Base-by-base conservation (phyloP, 495 filamentous ascomycete genomes). In the Penicillium nucicola region DNA sequence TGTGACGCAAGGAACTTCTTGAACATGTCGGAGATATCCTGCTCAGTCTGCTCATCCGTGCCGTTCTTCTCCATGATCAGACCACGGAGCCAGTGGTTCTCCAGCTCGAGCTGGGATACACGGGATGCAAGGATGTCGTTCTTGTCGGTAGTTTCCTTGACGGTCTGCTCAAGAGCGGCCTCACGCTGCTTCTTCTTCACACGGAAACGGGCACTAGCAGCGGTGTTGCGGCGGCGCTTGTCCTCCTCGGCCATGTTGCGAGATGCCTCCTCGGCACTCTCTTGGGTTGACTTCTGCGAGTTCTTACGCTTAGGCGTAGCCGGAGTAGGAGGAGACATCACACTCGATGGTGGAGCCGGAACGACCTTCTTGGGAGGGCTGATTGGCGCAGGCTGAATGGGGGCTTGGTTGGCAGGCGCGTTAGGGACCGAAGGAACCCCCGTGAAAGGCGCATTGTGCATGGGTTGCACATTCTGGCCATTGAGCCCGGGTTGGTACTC, bases 131-230 rank as follows among this genome's bases (percentile, higher is more conserved):
- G 78, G n/a, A 73, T 70, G 1, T 73, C 72, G 30, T 92, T 88
- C 70, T 92, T 90, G 10, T 96, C 90, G 6, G 75, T 82, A 70
- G 95, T 89, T 54, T 97, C 93, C 76, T 93, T 93, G 49, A 93
- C 85, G 32, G 82, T 82, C 60, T 85, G 86, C 73, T 97, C 93
- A 41, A 98, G 83, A 1, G 89, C 87, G 63, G 89, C 85, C 77
- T 98, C 93, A 41, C 93, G 88, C 77, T 95, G 88, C 83, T 98
- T 98, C 89, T 98, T 98, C 84, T 98, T 98, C 56, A 97, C 85
- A 46, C 93, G 88, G 84, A 98, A 98, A 22, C 93, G 88, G 8
- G 93, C 93, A 48, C 84, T 88, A 25, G 93, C 93, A 19, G 93
- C 93, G 0, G 93, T 98, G 75, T 98, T 98, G 45, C 93, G 88